Conservation (phyloP, 768 basidiomycete species). For the Russula virescens region DNA sequence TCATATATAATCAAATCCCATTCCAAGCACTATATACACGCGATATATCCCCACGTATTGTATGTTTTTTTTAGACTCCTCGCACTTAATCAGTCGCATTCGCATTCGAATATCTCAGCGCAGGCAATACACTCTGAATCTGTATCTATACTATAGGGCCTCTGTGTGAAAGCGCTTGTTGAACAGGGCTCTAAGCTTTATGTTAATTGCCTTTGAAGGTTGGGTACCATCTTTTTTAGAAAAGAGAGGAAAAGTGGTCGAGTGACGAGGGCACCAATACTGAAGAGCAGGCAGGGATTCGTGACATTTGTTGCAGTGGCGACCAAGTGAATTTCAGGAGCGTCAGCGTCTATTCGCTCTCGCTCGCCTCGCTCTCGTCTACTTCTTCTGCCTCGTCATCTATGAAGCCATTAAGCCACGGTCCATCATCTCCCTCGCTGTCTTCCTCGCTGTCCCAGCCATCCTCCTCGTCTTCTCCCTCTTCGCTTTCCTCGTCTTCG, state of each 20-base stretch:
- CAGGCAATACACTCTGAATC: too few species aligned
- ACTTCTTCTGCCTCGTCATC: constrained; percentile 62
- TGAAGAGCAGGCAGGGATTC: too few species aligned
- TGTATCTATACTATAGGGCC: too few species aligned
- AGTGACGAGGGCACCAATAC: too few species aligned
- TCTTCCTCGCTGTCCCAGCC: constrained; percentile 55
- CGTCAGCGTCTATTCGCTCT: constrained; percentile 21
- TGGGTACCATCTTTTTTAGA: too few species aligned
- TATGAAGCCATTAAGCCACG: constrained; percentile 30
- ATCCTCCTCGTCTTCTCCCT: constrained; percentile 43
- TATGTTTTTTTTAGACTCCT: background rate
- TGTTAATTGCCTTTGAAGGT: too few species aligned
- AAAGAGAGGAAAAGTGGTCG: too few species aligned
- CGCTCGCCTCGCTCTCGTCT: constrained; percentile 41
- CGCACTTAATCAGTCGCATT: background rate
- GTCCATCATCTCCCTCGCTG: constrained; percentile 32
- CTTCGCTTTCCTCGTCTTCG: constrained; percentile 50
- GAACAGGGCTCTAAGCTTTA: too few species aligned
- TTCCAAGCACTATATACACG: background rate
- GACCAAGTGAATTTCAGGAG: background rate
- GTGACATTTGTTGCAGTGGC: background rate
- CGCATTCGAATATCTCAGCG: background rate
- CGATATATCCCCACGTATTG: background rate
- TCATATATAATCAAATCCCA: background rate
- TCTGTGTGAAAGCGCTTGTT: too few species aligned